Evolutionary conservation across 2,329 filamentous ascomycete species (phyloP).

Genomic region (Pseudofabraea citricarpa): DNA sequence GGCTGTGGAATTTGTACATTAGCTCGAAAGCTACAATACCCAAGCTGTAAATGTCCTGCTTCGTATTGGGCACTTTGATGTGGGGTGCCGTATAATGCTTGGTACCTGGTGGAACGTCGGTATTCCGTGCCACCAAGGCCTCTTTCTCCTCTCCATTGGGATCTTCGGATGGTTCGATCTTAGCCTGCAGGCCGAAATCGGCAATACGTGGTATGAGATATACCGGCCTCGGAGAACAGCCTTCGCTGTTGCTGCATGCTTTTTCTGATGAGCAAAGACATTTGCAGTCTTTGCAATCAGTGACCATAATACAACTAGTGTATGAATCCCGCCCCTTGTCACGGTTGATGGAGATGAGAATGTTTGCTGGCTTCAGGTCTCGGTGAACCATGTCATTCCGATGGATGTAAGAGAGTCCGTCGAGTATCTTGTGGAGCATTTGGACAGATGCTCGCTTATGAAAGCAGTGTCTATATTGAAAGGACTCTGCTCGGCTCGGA

Average conservation of each 20-base stretch:
- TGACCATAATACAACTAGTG: slow-evolving; percentile 40
- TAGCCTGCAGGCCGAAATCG: slow-evolving; percentile 62
- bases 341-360: slow-evolving; percentile 52
- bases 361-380: slow-evolving; percentile 64
- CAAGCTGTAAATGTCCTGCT: slow-evolving; percentile 56
- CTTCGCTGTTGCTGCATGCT: slow-evolving; percentile 40
- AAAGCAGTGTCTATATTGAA: slow-evolving; percentile 48
- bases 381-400: slow-evolving; percentile 56
- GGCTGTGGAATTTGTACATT: slow-evolving; percentile 47
- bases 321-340: slow-evolving; percentile 23
- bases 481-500: slow-evolving; percentile 2
- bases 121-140: slow-evolving; percentile 15
- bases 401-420: slow-evolving; percentile 62
- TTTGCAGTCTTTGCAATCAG: slow-evolving; percentile 8
- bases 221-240: slow-evolving; percentile 20
- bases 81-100: slow-evolving; percentile 53
- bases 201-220: slow-evolving; percentile 58
- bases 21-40: slow-evolving; percentile 61
- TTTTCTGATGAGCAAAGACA: slow-evolving; percentile 15
- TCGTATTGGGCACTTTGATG: slow-evolving; percentile 35
- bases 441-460: slow-evolving; percentile 51
- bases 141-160: neutral
- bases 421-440: slow-evolving; percentile 53
- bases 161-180: slow-evolving; percentile 38
- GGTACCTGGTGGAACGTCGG: slow-evolving; percentile 46